These are phyloP conservation scores for Mediolabrus comicus DNA, from an alignment of 108 stramenopile species.

Conservation along the genomic window DNA sequence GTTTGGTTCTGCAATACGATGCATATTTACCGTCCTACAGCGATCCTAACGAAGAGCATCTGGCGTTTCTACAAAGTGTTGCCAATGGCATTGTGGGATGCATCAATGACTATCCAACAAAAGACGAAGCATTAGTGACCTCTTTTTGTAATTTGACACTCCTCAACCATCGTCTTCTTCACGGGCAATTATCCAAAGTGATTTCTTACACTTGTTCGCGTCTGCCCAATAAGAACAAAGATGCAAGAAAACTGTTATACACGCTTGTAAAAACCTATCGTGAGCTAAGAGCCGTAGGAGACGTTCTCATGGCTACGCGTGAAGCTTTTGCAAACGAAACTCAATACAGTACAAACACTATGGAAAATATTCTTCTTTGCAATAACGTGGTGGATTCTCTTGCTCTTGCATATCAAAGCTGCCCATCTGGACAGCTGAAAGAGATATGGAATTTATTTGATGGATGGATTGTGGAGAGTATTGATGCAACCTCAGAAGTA, in stretches of 20 bases:
- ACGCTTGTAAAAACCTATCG: conserved; percentile 50
- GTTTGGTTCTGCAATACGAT: conserved; percentile 55
- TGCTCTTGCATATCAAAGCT: conserved; percentile 22
- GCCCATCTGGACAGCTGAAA: conserved; percentile 34
- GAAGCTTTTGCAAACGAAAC: conserved; percentile 2
- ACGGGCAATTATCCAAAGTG: conserved; percentile 31
- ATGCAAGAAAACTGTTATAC: conserved; percentile 27
- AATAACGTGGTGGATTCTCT: conserved; percentile 5
- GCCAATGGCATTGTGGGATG: conserved; percentile 12
- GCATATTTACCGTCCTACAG: conserved; percentile 65
- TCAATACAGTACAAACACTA: not conserved
- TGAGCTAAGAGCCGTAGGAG: conserved; percentile 55
- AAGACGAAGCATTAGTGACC: not conserved
- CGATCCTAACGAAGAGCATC: conserved; percentile 46
- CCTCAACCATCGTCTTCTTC: conserved; percentile 56
- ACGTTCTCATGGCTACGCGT: conserved; percentile 37
- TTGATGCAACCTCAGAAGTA: conserved; percentile 11
- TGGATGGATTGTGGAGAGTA: conserved; percentile 25
- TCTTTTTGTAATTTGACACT: conserved; percentile 27
- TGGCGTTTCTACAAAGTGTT: conserved; percentile 50
- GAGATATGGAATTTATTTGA: conserved; percentile 43
- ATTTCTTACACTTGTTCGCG: conserved; percentile 22
- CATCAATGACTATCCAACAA: not conserved
- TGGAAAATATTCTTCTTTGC: conserved; percentile 6
- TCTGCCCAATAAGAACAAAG: not conserved